Evolutionary conservation across 2,329 filamentous ascomycete genomes (phyloP).

Genomic region (Colletotrichum eremochloae): DNA sequence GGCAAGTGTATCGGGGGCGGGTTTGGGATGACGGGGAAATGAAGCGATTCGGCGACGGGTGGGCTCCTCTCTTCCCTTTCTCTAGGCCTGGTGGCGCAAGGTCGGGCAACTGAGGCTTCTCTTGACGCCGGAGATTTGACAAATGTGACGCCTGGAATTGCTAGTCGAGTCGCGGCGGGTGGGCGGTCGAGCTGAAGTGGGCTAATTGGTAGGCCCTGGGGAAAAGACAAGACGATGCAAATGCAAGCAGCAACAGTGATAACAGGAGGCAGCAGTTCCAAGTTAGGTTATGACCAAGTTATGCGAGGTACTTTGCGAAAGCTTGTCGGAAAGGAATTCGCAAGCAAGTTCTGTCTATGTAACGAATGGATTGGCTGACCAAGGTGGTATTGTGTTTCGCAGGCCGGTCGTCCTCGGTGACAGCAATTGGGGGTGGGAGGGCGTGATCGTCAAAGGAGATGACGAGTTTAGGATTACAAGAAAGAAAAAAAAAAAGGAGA

Average conservation of each 20-base stretch:
- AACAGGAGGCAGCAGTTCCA: slow-evolving; percentile 15
- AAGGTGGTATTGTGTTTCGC: slow-evolving; percentile 40
- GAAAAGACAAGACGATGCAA: slow-evolving; percentile 26
- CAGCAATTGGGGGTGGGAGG: slow-evolving; percentile 29
- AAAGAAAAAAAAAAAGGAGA: slow-evolving; percentile 35
- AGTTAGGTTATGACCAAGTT: not conserved
- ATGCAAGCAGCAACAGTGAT: not conserved
- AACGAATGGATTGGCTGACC: slow-evolving; percentile 40
- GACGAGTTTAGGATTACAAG: slow-evolving; percentile 42
- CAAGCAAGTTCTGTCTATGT: slow-evolving; percentile 38
- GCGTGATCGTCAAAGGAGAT: slow-evolving; percentile 39
- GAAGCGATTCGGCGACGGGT: slow-evolving; percentile 37
- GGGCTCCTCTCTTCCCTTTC: slow-evolving; percentile 24
- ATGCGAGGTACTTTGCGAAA: slow-evolving; percentile 18
- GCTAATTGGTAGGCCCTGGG: slow-evolving; percentile 28
- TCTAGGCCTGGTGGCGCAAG: slow-evolving; percentile 32
- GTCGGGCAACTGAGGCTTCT: slow-evolving; percentile 27
- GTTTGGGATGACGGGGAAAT: slow-evolving; percentile 35
- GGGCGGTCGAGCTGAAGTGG: slow-evolving; percentile 37
- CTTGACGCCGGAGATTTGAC: slow-evolving; percentile 35
- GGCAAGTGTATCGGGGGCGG: slow-evolving; percentile 38
- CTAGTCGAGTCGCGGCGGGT: slow-evolving; percentile 38
- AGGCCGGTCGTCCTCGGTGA: slow-evolving; percentile 28
- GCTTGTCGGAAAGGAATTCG: slow-evolving; percentile 24
- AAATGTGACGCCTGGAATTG: slow-evolving; percentile 36